Evolutionary conservation across 306 rosid genomes (phyloP).

Genomic region (Gleditsia sinensis): DNA sequence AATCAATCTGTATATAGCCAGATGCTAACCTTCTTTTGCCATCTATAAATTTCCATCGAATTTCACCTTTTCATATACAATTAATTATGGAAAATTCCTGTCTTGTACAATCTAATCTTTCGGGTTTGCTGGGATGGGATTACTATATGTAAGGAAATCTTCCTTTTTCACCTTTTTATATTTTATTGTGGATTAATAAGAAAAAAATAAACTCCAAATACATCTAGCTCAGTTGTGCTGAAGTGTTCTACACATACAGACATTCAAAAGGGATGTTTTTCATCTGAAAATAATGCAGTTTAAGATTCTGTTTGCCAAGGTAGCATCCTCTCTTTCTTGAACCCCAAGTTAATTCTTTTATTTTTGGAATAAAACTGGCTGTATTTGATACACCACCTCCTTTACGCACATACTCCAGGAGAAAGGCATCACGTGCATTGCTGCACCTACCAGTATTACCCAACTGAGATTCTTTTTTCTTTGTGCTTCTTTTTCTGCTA

Average conservation of each 20-base stretch:
- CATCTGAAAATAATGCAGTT: background rate
- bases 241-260: background rate
- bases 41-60: background rate
- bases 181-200: no score
- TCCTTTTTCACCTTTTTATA: background rate
- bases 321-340: background rate
- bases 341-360: conserved; percentile 13
- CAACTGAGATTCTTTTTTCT: background rate
- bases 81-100: background rate
- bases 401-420: no score
- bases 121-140: conserved; percentile 13
- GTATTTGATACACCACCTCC: no score
- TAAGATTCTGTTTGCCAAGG: background rate
- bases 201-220: background rate
- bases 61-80: conserved; percentile 20
- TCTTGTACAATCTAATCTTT: background rate
- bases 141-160: conserved; percentile 8
- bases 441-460: no score
- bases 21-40: no score
- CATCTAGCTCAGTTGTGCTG: conserved; percentile 15
- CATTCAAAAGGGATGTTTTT: background rate
- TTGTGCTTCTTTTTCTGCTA: background rate
- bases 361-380: conserved; percentile 19
- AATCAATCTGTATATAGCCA: no score
- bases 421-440: no score